phyloP scores from a whole-genome alignment of 345 rosid genomes.

The Eucalyptus virginea region DNA sequence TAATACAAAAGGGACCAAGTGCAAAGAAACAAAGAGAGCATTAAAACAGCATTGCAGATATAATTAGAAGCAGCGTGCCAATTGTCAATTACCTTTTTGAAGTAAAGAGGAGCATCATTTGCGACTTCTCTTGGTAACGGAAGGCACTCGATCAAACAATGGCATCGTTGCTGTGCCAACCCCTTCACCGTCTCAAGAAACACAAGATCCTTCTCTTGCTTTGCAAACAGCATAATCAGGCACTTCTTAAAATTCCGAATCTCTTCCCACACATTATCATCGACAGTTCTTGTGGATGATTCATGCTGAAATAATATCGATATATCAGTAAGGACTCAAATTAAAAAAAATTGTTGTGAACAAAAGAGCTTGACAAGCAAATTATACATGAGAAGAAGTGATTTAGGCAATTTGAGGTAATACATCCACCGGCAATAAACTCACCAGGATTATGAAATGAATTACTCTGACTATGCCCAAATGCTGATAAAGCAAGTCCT shows the following conservation, averaged over 20 bases:
- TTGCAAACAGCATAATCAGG: constrained; percentile 80
- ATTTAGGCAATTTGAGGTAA: background rate
- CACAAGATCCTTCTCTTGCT: constrained; percentile 71
- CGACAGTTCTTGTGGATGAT: constrained; percentile 59
- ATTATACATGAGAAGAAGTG: background rate
- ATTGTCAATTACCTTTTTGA: constrained; percentile 49
- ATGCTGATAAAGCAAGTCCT: background rate
- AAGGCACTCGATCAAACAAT: constrained; percentile 80
- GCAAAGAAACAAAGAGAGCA: background rate
- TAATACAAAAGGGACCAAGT: background rate
- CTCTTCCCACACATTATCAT: constrained; percentile 79
- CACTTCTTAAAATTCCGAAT: constrained; percentile 90
- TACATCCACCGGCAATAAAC: background rate
- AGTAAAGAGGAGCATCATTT: constrained; percentile 69
- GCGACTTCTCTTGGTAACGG: constrained; percentile 71
- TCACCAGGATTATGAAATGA: background rate
- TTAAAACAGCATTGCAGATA: background rate
- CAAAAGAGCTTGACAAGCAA: background rate
- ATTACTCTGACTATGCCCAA: background rate
- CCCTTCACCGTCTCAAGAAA: constrained; percentile 89
- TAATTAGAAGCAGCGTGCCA: background rate
- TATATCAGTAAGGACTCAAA: background rate
- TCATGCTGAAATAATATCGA: constrained; percentile 42
- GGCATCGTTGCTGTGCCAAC: constrained; percentile 70
- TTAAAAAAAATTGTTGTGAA: background rate